Evolutionary conservation across 2,329 filamentous ascomycete genomes (phyloP), one percentile per base, ranked within the genome.

Genomic region (Atkinsonella hypoxylon): DNA sequence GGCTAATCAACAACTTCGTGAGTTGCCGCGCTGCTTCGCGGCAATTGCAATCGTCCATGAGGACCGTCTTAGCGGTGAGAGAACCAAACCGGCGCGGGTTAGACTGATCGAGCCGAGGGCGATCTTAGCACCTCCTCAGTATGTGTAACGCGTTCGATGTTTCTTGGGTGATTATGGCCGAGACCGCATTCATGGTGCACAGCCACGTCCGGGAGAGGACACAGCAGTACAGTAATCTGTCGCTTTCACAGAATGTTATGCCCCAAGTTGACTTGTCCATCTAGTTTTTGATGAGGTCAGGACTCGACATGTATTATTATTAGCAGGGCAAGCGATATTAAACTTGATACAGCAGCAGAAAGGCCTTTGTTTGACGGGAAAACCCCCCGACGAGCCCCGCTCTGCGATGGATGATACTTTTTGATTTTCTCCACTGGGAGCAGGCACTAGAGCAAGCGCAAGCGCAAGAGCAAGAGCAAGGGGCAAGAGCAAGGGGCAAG

Each of bases 371-470:
- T 48, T 43, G 32, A 15, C 49, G 36, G 49, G 18, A 30, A 51
- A 51, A 47, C 36, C 44, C 12, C 41, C 40, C 46, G 46, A 36
- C 41, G 17, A 18, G 20, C 50, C 46, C 50, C 50, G 46, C 50
- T 46, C 12, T 12, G 18, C 41, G 42, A 51, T 51, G 46, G 50
- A 39, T 41, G 40, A 41, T 45, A 31, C n/a, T n/a, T 45, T 48
- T 45, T 48, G 3, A 6, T n/a, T 3, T n/a, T 15, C 31, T 26
- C 48, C 32, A 46, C n/a, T 22, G 39, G n/a, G 4, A 3, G 18
- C 18, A 41, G n/a, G 39, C 39, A n/a, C 39, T 41, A 41, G 39
- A 17, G 3, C 3, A 26, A 17, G n/a, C 39, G n/a, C 39, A 41
- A 36, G 34, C 4, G 39, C 10, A 41, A 15, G 39, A 9, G 4